Percentiles rank a stretch among this genome's conserved stretches.
phyloP scores from a whole-genome alignment of 2,329 filamentous ascomycete species.

The Phialophora chinensis region DNA sequence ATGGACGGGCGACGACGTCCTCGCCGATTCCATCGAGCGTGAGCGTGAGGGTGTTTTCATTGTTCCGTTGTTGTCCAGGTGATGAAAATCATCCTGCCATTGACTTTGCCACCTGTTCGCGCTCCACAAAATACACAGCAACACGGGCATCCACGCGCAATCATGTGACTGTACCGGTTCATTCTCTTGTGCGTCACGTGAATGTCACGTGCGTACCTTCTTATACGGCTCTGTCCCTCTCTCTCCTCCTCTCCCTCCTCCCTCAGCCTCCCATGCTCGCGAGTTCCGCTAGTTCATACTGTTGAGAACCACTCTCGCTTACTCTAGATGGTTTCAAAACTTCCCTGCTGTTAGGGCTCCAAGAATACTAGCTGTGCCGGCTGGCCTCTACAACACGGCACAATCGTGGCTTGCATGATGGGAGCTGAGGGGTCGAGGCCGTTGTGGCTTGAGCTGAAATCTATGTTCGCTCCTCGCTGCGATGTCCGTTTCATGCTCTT shows the following conservation, averaged over 20 bases:
- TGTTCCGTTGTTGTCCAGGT: conserved; percentile 4
- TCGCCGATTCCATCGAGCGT: conserved; percentile 3
- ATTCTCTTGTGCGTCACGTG: no score
- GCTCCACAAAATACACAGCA: background rate
- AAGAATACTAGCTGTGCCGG: background rate
- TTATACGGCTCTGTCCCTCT: background rate
- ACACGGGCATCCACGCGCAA: background rate
- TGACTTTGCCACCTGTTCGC: background rate
- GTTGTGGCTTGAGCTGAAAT: background rate
- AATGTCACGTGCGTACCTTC: background rate
- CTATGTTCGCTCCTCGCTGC: background rate
- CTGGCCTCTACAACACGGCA: background rate
- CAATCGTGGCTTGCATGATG: background rate
- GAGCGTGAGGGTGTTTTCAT: background rate
- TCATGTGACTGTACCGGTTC: background rate
- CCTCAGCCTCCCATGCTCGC: background rate
- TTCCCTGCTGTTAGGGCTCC: background rate
- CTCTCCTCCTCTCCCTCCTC: background rate
- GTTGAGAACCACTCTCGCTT: background rate
- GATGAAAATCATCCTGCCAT: background rate
- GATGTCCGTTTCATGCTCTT: background rate
- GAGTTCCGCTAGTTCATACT: background rate
- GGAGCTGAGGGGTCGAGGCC: background rate
- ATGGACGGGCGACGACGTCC: background rate
- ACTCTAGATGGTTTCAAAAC: background rate